Conservation (phyloP, 1,139 yeast species). For the Diutina neorugosa region DNA sequence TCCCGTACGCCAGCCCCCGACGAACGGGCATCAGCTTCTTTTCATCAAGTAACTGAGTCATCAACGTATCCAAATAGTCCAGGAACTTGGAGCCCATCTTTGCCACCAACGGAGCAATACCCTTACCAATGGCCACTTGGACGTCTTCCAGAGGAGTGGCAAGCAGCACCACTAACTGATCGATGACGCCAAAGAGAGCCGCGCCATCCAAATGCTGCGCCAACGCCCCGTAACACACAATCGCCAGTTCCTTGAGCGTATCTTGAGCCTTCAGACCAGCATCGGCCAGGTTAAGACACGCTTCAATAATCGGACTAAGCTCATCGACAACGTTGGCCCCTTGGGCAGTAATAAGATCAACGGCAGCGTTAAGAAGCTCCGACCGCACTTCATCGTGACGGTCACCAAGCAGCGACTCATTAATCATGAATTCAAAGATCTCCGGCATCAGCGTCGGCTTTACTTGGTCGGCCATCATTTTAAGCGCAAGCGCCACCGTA, state of each 20-base stretch:
- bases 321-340: conserved; percentile 53
- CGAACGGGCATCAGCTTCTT: conserved; percentile 43
- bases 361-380: conserved; percentile 85
- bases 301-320: conserved; percentile 69
- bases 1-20: conserved; percentile 93
- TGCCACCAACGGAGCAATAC: conserved; percentile 72
- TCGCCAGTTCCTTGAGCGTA: conserved; percentile 50
- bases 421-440: conserved; percentile 47
- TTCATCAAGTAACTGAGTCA: conserved; percentile 41
- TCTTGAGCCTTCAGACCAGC: conserved; percentile 41
- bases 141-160: conserved; percentile 85
- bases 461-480: conserved; percentile 38
- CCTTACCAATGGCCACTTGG: conserved; percentile 75
- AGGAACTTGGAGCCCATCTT: conserved; percentile 39
- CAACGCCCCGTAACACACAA: conserved; percentile 76
- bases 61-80: conserved; percentile 42
- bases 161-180: conserved; percentile 59
- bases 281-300: conserved; percentile 34
- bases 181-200: conserved; percentile 54
- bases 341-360: conserved; percentile 49
- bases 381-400: conserved; percentile 60
- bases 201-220: conserved; percentile 74
- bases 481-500: conserved; percentile 63
- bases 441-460: conserved; percentile 31
- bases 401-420: conserved; percentile 61